A percentile compares a stretch with the other conserved stretches of the same genome.
Evolutionary conservation across 108 stramenopile genomes (phyloP).

Genomic region (Fragilaria crotonensis): DNA sequence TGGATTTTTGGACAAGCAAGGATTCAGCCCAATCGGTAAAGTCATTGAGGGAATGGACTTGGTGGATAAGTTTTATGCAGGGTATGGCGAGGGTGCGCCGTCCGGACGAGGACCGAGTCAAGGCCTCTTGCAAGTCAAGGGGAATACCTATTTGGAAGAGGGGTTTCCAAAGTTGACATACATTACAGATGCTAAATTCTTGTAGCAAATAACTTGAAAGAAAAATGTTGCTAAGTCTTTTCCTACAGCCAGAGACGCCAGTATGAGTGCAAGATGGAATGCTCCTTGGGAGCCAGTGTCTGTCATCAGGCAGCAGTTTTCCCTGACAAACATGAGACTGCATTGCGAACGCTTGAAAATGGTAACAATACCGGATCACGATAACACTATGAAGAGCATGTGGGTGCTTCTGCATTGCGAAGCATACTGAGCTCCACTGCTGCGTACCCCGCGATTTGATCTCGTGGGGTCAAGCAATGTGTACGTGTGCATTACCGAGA

Average conservation of each 20-base stretch:
- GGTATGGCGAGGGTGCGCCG: constrained; percentile 88
- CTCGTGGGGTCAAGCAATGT: no score
- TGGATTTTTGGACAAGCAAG: constrained; percentile 85
- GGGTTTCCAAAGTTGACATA: constrained; percentile 73
- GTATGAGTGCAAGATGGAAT: neutral
- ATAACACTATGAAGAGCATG: no score
- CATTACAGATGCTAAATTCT: constrained; percentile 50
- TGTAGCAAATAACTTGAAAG: no score
- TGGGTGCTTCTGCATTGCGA: no score
- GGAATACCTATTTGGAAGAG: constrained; percentile 61
- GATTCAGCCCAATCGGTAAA: constrained; percentile 87
- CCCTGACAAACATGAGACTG: neutral
- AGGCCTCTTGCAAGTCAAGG: constrained; percentile 69
- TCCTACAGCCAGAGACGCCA: neutral
- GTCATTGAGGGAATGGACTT: constrained; percentile 90
- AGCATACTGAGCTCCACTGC: no score
- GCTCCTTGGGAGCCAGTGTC: neutral
- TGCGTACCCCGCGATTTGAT: no score
- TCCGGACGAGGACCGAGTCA: constrained; percentile 76
- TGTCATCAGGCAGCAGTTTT: neutral
- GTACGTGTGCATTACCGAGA: no score
- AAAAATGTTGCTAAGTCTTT: no score
- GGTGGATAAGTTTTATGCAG: constrained; percentile 75
- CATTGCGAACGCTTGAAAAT: neutral
- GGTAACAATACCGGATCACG: neutral